These are phyloP conservation scores for Chytriomyces hyalinus DNA, from an alignment of 192 early-diverging fungal genomes.

Conservation along the genomic window DNA sequence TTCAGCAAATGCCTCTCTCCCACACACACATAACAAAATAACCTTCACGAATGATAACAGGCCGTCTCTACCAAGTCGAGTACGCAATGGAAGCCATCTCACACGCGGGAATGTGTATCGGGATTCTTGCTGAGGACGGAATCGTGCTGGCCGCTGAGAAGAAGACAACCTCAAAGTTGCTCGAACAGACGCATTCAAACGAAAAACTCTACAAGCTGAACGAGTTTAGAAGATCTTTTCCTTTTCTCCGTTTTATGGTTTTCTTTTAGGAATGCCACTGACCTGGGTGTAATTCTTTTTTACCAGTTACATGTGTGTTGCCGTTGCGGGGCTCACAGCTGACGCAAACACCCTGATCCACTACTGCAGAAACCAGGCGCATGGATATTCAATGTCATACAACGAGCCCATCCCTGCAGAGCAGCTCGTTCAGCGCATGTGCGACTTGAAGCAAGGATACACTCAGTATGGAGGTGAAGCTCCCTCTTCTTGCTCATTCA, in stretches of 20 bases:
- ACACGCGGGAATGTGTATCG: constrained; percentile 93
- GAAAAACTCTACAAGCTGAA: constrained; percentile 98
- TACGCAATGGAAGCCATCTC: constrained; percentile 99
- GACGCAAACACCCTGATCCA: constrained; percentile 97
- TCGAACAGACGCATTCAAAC: constrained; percentile 81
- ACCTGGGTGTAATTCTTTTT: not conserved
- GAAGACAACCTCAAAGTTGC: constrained; percentile 89
- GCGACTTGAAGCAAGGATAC: constrained; percentile 98
- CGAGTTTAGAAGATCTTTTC: constrained; percentile 62
- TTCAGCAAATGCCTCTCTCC: not conserved
- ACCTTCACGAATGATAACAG: constrained; percentile 49
- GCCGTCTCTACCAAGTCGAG: constrained; percentile 98
- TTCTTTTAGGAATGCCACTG: no score
- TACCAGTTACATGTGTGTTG: constrained; percentile 81
- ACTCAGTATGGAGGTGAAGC: constrained; percentile 88
- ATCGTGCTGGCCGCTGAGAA: constrained; percentile 97
- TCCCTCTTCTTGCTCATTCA: not conserved
- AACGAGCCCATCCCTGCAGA: constrained; percentile 93
- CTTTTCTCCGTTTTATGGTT: no score
- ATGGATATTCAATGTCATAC: constrained; percentile 85
- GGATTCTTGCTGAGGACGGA: constrained; percentile 90
- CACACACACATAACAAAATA: no score
- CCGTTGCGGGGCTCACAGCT: constrained; percentile 94
- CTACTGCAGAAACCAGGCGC: constrained; percentile 83
- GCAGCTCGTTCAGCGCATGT: constrained; percentile 91